Conservation (phyloP, 2,329 filamentous ascomycete genomes). For the Gremmenia infestans region DNA sequence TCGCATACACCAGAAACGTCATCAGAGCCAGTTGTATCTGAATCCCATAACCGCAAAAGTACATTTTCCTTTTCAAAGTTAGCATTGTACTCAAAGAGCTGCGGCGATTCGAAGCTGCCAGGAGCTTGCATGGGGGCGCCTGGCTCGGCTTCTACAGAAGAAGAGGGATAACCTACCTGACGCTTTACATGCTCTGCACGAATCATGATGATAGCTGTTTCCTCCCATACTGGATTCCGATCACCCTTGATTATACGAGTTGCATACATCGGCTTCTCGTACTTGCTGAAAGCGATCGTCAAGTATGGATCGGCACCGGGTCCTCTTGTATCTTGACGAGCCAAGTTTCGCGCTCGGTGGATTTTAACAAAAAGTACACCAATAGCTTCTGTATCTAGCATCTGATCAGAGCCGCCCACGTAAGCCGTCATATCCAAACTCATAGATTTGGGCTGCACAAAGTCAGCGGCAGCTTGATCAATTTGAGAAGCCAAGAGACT, state of each 20-base stretch:
- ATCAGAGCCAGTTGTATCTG: slow-evolving; percentile 18
- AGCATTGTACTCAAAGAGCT: too few relatives aligned
- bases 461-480: slow-evolving; percentile 12
- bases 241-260: slow-evolving; percentile 22
- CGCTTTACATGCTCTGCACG: slow-evolving; percentile 19
- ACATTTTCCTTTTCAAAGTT: slow-evolving; percentile 9
- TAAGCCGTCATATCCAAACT: slow-evolving; percentile 19
- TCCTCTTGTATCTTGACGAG: slow-evolving; percentile 15
- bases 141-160: too few relatives aligned
- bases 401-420: slow-evolving; percentile 17
- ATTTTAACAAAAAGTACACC: slow-evolving; percentile 18
- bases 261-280: slow-evolving; percentile 21
- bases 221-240: slow-evolving; percentile 21
- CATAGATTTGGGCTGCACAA: slow-evolving; percentile 20
- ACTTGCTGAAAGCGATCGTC: slow-evolving; percentile 20
- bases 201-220: slow-evolving; percentile 20
- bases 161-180: neutral
- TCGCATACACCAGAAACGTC: slow-evolving; percentile 19
- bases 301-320: slow-evolving; percentile 18
- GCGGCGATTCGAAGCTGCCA: too few relatives aligned
- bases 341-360: slow-evolving; percentile 15
- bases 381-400: slow-evolving; percentile 17
- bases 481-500: slow-evolving; percentile 16
- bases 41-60: slow-evolving; percentile 17
- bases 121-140: too few relatives aligned